phyloP scores from a whole-genome alignment of 805 yeast species.

The Lachancea nothofagi region DNA sequence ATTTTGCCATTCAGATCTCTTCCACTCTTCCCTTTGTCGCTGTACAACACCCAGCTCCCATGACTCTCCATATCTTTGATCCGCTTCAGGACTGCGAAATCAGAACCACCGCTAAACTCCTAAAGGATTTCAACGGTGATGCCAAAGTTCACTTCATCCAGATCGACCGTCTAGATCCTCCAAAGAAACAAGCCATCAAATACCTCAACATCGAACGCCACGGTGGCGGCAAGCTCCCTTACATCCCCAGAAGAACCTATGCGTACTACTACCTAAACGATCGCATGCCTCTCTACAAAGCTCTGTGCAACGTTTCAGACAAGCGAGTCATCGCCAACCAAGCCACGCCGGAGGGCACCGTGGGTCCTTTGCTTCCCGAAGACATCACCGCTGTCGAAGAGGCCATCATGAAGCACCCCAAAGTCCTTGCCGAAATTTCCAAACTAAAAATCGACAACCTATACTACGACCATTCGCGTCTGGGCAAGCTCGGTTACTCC shows the following conservation, averaged over 20 bases:
- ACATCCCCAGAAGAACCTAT: slow-evolving; percentile 63
- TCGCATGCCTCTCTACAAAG: slow-evolving; percentile 54
- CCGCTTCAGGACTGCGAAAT: slow-evolving; percentile 54
- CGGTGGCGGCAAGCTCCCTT: slow-evolving; percentile 45
- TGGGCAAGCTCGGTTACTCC: slow-evolving; percentile 21
- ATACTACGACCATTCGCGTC: slow-evolving; percentile 23
- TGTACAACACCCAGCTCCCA: background rate
- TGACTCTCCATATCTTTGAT: slow-evolving; percentile 50
- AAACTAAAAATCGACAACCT: slow-evolving; percentile 58
- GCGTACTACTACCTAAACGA: slow-evolving; percentile 58
- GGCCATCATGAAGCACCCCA: slow-evolving; percentile 47
- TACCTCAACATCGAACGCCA: slow-evolving; percentile 63
- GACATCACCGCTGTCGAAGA: slow-evolving; percentile 54
- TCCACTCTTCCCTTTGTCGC: background rate
- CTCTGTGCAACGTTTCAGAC: slow-evolving; percentile 59
- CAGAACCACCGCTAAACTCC: slow-evolving; percentile 49
- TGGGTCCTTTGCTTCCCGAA: slow-evolving; percentile 68
- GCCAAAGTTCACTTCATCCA: slow-evolving; percentile 57
- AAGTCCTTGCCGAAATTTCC: slow-evolving; percentile 56
- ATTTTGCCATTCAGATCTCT: background rate
- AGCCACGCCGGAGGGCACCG: slow-evolving; percentile 52
- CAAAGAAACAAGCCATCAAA: slow-evolving; percentile 63
- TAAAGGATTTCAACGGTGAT: slow-evolving; percentile 53
- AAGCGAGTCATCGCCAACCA: slow-evolving; percentile 57
- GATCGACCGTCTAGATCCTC: slow-evolving; percentile 70